Evolutionary conservation across 257 asterid species (phyloP).

Genomic region (Ilex aquifolium): DNA sequence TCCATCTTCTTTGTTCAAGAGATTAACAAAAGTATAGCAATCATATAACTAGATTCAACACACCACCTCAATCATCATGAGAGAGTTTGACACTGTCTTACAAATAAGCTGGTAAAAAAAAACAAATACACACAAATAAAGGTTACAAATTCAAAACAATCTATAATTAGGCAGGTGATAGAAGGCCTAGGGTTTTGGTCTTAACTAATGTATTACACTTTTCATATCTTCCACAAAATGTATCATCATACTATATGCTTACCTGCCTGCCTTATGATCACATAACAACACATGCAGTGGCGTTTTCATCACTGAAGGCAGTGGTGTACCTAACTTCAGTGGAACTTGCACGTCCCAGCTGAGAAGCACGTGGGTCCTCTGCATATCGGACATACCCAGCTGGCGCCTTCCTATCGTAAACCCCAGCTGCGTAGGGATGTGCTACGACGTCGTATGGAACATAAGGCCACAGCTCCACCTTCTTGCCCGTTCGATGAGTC

Average conservation of each 20-base stretch:
- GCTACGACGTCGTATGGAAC: slow-evolving; percentile 89
- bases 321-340: slow-evolving; percentile 95
- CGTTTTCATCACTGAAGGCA: slow-evolving; percentile 91
- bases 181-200: too few relatives aligned
- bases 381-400: slow-evolving; percentile 74
- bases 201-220: too few relatives aligned
- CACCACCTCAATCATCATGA: too few relatives aligned
- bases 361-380: slow-evolving; percentile 46
- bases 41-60: too few relatives aligned
- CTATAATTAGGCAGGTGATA: too few relatives aligned
- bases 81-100: too few relatives aligned
- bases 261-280: slow-evolving; percentile 19
- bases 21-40: too few relatives aligned
- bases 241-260: not conserved
- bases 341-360: slow-evolving; percentile 82
- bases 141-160: too few relatives aligned
- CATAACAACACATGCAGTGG: slow-evolving; percentile 80
- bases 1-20: too few relatives aligned
- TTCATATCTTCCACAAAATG: not conserved
- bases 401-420: slow-evolving; percentile 87
- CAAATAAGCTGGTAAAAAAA: too few relatives aligned
- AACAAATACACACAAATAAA: too few relatives aligned
- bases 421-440: slow-evolving; percentile 88
- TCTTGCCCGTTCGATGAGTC: slow-evolving; percentile 87
- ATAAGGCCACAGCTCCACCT: slow-evolving; percentile 95